phyloP scores from a whole-genome alignment of 108 stramenopile species.

The Conticribra guillardii region DNA sequence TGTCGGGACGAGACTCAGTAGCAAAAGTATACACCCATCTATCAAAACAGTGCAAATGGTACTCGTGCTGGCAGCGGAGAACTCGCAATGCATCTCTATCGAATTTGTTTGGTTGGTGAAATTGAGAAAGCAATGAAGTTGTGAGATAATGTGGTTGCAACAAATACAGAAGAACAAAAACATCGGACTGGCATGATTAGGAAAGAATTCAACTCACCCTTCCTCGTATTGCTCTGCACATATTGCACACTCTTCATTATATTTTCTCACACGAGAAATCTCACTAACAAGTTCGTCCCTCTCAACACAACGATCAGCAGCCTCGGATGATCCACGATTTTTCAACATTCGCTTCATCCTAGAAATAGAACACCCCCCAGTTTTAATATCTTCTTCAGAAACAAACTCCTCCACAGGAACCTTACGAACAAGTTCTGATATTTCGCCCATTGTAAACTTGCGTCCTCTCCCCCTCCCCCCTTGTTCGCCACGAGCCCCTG shows the following conservation, averaged over 20 bases:
- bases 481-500: conserved; percentile 8
- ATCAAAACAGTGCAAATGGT: conserved; percentile 48
- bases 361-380: conserved; percentile 31
- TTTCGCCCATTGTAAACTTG: conserved; percentile 37
- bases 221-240: conserved; percentile 46
- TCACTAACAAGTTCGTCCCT: conserved; percentile 32
- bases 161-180: not conserved
- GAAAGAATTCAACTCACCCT: conserved; percentile 44
- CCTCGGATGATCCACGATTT: conserved; percentile 33
- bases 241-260: conserved; percentile 44
- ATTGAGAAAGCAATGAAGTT: not conserved
- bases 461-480: conserved; percentile 1
- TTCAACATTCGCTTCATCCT: conserved; percentile 40
- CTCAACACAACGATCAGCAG: conserved; percentile 28
- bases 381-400: conserved; percentile 28
- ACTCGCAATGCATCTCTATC: conserved; percentile 33
- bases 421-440: conserved; percentile 32
- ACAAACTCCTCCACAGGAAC: conserved; percentile 48
- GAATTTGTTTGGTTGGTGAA: not conserved
- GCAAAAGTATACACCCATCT: conserved; percentile 50
- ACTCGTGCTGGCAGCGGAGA: conserved; percentile 39
- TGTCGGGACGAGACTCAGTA: conserved; percentile 34
- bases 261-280: conserved; percentile 27
- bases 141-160: no score
- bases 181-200: no score